Evolutionary conservation across 2,329 filamentous ascomycete genomes (phyloP).

Genomic region (Knoxdaviesia capensis): DNA sequence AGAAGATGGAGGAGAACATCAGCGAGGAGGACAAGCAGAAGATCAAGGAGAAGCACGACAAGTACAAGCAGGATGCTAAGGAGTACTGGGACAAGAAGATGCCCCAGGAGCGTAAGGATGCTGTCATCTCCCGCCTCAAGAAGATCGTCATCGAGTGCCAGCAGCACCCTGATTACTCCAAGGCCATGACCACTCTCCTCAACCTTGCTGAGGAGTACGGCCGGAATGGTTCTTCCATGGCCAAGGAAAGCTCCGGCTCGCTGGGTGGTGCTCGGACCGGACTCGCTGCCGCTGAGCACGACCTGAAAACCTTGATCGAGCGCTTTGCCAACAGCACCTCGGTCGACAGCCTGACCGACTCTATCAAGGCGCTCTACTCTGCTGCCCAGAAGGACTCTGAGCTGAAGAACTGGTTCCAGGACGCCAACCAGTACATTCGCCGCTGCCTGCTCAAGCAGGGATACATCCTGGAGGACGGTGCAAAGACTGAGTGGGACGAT

Average conservation of each 20-base stretch:
- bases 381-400: slow-evolving; percentile 77
- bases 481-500: slow-evolving; percentile 62
- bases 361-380: slow-evolving; percentile 67
- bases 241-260: slow-evolving; percentile 42
- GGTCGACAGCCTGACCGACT: slow-evolving; percentile 63
- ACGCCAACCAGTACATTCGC: slow-evolving; percentile 57
- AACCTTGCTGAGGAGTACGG: slow-evolving; percentile 70
- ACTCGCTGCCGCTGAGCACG: slow-evolving; percentile 52
- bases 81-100: slow-evolving; percentile 75
- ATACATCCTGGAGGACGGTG: slow-evolving; percentile 67
- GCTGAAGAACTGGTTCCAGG: slow-evolving; percentile 75
- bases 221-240: slow-evolving; percentile 46
- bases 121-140: slow-evolving; percentile 78
- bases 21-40: slow-evolving; percentile 42
- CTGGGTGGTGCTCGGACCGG: slow-evolving; percentile 53
- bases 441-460: slow-evolving; percentile 76
- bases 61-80: slow-evolving; percentile 29
- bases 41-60: slow-evolving; percentile 20
- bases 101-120: slow-evolving; percentile 79
- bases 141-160: slow-evolving; percentile 97
- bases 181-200: slow-evolving; percentile 77
- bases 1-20: slow-evolving; percentile 39
- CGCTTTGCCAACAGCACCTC: slow-evolving; percentile 93
- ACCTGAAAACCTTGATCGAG: slow-evolving; percentile 75
- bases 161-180: slow-evolving; percentile 80